Evolutionary conservation across 768 basidiomycete species (phyloP).

Genomic region (Epithele typhae): DNA sequence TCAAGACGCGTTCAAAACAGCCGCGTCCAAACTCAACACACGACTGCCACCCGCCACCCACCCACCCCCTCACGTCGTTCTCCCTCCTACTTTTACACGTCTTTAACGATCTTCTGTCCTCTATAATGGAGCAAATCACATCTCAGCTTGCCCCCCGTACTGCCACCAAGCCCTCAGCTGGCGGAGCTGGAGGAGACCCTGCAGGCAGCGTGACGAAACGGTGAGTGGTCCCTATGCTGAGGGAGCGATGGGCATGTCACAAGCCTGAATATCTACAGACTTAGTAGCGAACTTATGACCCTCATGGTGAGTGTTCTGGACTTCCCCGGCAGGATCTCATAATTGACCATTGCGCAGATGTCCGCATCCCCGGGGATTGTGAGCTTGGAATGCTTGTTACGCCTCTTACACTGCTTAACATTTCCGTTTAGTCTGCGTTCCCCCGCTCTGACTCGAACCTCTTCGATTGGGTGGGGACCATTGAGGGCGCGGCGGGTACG

Average conservation of each 20-base stretch:
- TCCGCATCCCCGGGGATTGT: constrained; percentile 87
- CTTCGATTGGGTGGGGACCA: constrained; percentile 88
- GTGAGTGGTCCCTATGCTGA: constrained; percentile 32
- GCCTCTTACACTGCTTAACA: no score
- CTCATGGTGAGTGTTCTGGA: constrained; percentile 64
- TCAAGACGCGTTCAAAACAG: constrained; percentile 21
- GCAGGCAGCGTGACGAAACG: constrained; percentile 84
- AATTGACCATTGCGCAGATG: constrained; percentile 59
- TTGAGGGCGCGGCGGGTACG: constrained; percentile 76
- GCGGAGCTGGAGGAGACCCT: constrained; percentile 49
- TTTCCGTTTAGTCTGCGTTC: constrained; percentile 77
- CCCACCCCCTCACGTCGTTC: background rate
- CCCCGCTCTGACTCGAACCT: constrained; percentile 84
- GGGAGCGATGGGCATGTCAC: constrained; percentile 3
- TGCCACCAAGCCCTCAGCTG: constrained; percentile 51
- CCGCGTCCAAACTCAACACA: constrained; percentile 14
- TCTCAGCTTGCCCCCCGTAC: constrained; percentile 59
- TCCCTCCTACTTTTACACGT: background rate
- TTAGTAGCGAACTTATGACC: constrained; percentile 83
- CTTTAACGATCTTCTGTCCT: background rate
- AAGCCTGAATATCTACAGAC: constrained; percentile 34
- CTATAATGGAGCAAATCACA: constrained; percentile 68
- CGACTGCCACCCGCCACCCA: constrained; percentile 9
- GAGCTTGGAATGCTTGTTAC: constrained; percentile 29
- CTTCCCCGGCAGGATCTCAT: no score